phyloP scores from a whole-genome alignment of 345 rosid species.

The Eucalyptus rudis region DNA sequence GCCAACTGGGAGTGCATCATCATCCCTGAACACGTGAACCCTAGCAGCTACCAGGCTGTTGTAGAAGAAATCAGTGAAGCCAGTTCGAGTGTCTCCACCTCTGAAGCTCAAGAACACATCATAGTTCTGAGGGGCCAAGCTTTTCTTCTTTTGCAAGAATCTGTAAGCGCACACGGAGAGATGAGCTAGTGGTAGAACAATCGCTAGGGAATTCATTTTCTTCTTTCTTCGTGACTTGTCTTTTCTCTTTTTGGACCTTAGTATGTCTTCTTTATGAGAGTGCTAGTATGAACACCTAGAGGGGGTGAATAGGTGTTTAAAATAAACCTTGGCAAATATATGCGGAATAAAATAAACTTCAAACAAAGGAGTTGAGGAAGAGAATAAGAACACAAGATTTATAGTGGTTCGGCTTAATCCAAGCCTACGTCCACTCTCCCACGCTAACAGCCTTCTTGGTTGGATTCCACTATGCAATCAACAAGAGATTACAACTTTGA shows the following conservation, averaged over 20 bases:
- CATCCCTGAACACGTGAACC: neutral
- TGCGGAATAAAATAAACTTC: too few relatives aligned
- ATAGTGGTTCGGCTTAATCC: too few relatives aligned
- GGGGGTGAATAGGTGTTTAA: too few relatives aligned
- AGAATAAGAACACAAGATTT: too few relatives aligned
- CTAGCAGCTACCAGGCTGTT: neutral
- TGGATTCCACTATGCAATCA: too few relatives aligned
- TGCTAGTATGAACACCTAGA: too few relatives aligned
- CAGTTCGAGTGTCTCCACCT: neutral
- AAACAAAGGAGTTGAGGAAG: too few relatives aligned
- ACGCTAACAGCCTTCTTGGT: too few relatives aligned
- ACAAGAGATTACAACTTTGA: too few relatives aligned
- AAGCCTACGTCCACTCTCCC: too few relatives aligned
- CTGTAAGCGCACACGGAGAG: neutral
- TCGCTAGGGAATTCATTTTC: neutral
- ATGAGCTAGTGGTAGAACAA: neutral
- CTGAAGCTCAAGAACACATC: neutral
- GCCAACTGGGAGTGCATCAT: neutral
- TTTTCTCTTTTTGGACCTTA: neutral
- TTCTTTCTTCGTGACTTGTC: neutral
- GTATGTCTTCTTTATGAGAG: neutral
- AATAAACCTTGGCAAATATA: too few relatives aligned
- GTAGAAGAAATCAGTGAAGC: neutral
- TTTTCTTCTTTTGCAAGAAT: neutral
- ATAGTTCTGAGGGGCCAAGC: neutral